Conservation (phyloP, 495 filamentous ascomycete genomes). For the Parachaetomium inaequale region DNA sequence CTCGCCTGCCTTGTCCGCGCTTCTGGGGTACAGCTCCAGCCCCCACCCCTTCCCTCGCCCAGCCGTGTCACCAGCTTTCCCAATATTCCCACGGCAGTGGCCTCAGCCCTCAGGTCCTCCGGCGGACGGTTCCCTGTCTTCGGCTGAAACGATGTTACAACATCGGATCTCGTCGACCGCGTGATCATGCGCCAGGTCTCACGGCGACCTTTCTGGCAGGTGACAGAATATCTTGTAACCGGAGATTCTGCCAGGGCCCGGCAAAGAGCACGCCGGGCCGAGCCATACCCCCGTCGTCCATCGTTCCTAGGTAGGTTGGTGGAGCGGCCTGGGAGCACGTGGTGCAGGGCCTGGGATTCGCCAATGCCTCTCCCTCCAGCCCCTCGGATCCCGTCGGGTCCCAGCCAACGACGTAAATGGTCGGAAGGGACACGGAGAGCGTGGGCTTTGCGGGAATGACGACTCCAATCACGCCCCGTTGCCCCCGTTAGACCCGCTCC, state of each 20-base stretch:
- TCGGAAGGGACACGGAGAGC: slow-evolving; percentile 9
- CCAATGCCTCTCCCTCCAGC: slow-evolving; percentile 6
- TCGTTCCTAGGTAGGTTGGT: slow-evolving; percentile 1
- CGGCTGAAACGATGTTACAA: slow-evolving; percentile 3
- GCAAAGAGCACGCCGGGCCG: slow-evolving; percentile 16
- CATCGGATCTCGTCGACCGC: slow-evolving; percentile 17
- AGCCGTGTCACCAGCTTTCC: background rate
- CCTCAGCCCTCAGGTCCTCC: background rate
- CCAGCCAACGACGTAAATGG: slow-evolving; percentile 1
- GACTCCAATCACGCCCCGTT: slow-evolving; percentile 4
- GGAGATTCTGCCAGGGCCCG: slow-evolving; percentile 18
- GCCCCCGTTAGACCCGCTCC: background rate
- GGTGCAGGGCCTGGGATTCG: slow-evolving; percentile 8
- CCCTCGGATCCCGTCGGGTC: slow-evolving; percentile 3
- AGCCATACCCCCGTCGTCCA: background rate
- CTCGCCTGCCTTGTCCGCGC: background rate
- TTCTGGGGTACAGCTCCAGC: slow-evolving; percentile 2
- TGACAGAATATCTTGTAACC: slow-evolving; percentile 8
- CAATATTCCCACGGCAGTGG: background rate
- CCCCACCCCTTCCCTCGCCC: background rate
- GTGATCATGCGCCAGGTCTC: slow-evolving; percentile 20
- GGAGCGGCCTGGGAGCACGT: slow-evolving; percentile 11
- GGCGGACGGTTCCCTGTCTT: background rate
- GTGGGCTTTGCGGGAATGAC: slow-evolving; percentile 7
- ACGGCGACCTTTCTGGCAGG: slow-evolving; percentile 2